Percentiles rank a stretch among this genome's conserved stretches.
Evolutionary conservation across 805 yeast genomes (phyloP).

Genomic region (Candida palmyrensis): DNA sequence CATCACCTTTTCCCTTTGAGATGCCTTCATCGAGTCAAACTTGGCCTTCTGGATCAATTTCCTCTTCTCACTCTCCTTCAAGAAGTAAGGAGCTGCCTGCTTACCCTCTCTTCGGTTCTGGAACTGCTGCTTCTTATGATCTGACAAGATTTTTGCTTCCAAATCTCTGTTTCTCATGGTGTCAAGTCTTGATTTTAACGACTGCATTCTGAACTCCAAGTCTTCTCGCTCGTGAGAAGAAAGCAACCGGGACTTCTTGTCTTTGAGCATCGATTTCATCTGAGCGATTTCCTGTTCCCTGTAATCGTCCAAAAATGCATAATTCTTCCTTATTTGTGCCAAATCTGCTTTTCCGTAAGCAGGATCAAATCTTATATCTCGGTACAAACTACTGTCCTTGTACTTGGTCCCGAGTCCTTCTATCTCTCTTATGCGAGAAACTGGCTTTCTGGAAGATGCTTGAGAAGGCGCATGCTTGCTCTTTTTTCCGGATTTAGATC

Average conservation of each 20-base stretch:
- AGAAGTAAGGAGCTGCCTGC: slow-evolving; percentile 47
- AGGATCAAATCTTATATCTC: slow-evolving; percentile 87
- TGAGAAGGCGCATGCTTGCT: slow-evolving; percentile 88
- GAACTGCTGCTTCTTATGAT: slow-evolving; percentile 49
- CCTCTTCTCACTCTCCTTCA: slow-evolving; percentile 67
- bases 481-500: slow-evolving; percentile 22
- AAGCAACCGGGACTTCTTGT: slow-evolving; percentile 42
- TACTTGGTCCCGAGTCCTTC: slow-evolving; percentile 54
- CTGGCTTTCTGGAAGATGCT: slow-evolving; percentile 66
- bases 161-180: slow-evolving; percentile 69
- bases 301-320: slow-evolving; percentile 82
- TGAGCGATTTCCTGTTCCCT: slow-evolving; percentile 66
- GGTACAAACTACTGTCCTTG: slow-evolving; percentile 42
- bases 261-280: slow-evolving; percentile 52
- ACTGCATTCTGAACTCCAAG: slow-evolving; percentile 52
- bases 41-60: slow-evolving; percentile 73
- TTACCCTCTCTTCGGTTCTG: slow-evolving; percentile 44
- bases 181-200: slow-evolving; percentile 63
- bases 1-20: slow-evolving; percentile 74
- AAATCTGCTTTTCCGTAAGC: slow-evolving; percentile 83
- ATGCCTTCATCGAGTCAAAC: slow-evolving; percentile 66
- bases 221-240: slow-evolving; percentile 44
- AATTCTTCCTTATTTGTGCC: slow-evolving; percentile 63
- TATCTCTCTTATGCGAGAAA: slow-evolving; percentile 63
- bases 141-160: slow-evolving; percentile 59